These are phyloP conservation scores for Suhomyces xylopsoci DNA, from an alignment of 805 yeast species.

Conservation along the genomic window DNA sequence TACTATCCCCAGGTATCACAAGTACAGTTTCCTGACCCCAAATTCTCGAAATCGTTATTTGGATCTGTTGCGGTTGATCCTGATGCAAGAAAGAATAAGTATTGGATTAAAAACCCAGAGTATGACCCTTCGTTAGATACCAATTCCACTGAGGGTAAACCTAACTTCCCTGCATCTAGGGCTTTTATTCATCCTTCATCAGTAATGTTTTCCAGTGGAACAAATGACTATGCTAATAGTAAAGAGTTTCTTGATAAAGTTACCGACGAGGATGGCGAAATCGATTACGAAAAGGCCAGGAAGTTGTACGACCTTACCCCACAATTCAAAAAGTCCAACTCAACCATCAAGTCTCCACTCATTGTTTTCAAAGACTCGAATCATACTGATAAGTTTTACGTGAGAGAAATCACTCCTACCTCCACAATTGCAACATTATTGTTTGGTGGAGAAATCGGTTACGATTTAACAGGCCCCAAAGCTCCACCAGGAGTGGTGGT, in stretches of 20 bases:
- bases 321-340: conserved; percentile 22
- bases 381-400: conserved; percentile 63
- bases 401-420: conserved; percentile 79
- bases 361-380: conserved; percentile 60
- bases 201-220: conserved; percentile 51
- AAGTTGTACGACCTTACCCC: conserved; percentile 44
- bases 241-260: conserved; percentile 11
- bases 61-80: conserved; percentile 89
- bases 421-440: conserved; percentile 67
- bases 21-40: conserved; percentile 79
- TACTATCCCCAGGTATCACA: conserved; percentile 80
- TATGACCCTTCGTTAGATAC: conserved; percentile 23
- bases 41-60: conserved; percentile 60
- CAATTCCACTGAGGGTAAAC: conserved; percentile 5
- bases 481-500: conserved; percentile 77
- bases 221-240: conserved; percentile 13
- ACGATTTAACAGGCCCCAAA: conserved; percentile 46
- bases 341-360: conserved; percentile 51
- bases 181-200: conserved; percentile 90
- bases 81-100: conserved; percentile 68
- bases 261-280: conserved; percentile 40
- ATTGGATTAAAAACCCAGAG: conserved; percentile 68
- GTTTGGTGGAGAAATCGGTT: conserved; percentile 72
- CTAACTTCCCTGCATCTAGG: conserved; percentile 54
- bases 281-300: conserved; percentile 29